Evolutionary conservation across 371 early-diverging fungal genomes (phyloP).

Genomic region (Apophysomyces variabilis): DNA sequence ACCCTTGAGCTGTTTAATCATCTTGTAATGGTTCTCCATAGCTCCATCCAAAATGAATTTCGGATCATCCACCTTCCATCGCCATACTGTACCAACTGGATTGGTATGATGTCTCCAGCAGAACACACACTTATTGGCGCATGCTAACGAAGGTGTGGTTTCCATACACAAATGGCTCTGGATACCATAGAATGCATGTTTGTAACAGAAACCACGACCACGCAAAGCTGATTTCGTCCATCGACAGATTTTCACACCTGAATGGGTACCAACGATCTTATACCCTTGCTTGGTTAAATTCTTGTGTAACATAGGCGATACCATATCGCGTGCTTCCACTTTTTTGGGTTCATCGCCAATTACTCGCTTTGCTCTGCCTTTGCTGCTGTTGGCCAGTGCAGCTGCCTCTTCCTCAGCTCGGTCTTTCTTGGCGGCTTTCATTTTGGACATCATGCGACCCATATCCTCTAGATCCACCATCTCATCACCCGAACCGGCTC

Average conservation of each 20-base stretch:
- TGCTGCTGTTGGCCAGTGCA: conserved; percentile 50
- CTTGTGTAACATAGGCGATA: conserved; percentile 75
- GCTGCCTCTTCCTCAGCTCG: conserved; percentile 61
- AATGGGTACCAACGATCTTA: conserved; percentile 79
- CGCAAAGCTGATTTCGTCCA: conserved; percentile 83
- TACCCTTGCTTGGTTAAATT: conserved; percentile 82
- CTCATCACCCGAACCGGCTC: conserved; percentile 51
- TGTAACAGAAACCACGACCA: conserved; percentile 84
- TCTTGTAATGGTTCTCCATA: conserved; percentile 76
- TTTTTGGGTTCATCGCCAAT: conserved; percentile 25
- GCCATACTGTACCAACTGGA: conserved; percentile 76
- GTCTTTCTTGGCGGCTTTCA: conserved; percentile 59
- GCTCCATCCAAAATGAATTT: conserved; percentile 76
- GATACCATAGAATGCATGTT: conserved; percentile 76
- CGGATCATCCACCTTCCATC: conserved; percentile 82
- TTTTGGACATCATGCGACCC: conserved; percentile 67
- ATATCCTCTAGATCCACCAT: conserved; percentile 82
- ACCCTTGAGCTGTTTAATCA: conserved; percentile 82
- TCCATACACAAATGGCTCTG: conserved; percentile 74
- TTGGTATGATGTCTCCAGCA: conserved; percentile 87
- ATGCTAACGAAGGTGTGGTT: conserved; percentile 76
- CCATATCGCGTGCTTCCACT: conserved; percentile 70
- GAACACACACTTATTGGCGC: conserved; percentile 85
- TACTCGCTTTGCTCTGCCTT: conserved; percentile 54
- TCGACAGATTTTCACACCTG: conserved; percentile 83